Base-by-base conservation (phyloP, 768 basidiomycete genomes). In the Leucosporidium creatinivorum region DNA sequence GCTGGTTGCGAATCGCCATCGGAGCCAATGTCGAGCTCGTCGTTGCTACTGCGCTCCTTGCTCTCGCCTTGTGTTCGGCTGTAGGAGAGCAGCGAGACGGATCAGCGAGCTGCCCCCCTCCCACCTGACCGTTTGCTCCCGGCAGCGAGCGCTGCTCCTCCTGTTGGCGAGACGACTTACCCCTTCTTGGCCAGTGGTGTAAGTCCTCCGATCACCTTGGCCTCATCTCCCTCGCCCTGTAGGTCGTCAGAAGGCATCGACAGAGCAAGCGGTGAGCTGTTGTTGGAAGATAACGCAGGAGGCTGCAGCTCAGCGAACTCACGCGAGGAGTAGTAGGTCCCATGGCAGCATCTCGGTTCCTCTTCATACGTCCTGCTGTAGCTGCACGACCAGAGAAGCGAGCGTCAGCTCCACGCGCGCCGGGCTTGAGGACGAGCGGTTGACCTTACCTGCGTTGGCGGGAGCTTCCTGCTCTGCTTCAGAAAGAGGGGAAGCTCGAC, bases 121-220 rank as follows among this genome's bases (percentile, higher is more conserved):
- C 39, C 39, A 44, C 39, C 39, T 44, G 39, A 44, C 39, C 39
- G 39, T 44, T 44, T 44, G 39, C 39, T 44, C 13, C 39, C 39
- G 39, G 10, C 39, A 8, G 8, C 13, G 8, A 17, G 39, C 39
- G 39, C 39, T 17, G 13, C 39, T 44, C 15, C 13, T 17, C 39
- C 39, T 44, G 39, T 13, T 8, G 8, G 33, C 33, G 33, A 12
- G 15, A 15, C 8, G 39, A 44, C 50, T 21, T 18, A 69, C 68
- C 63, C 63, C 39, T 72, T 66, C 65, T 72, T 72, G n/a, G 70
- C 70, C 19, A 65, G 33, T 1, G 70, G 70, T 1, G 70, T 72
- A 31, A 58, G n/a, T 6, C 66, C 52, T 4, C 59, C 48, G n/a
- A 58, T 19, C 3, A 50, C 58, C 30, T 56, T 62, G 28, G 31